Percentiles rank a stretch among this genome's conserved stretches.
Conservation (phyloP, 495 filamentous ascomycete genomes). For the Hypoxylon fuscum region DNA sequence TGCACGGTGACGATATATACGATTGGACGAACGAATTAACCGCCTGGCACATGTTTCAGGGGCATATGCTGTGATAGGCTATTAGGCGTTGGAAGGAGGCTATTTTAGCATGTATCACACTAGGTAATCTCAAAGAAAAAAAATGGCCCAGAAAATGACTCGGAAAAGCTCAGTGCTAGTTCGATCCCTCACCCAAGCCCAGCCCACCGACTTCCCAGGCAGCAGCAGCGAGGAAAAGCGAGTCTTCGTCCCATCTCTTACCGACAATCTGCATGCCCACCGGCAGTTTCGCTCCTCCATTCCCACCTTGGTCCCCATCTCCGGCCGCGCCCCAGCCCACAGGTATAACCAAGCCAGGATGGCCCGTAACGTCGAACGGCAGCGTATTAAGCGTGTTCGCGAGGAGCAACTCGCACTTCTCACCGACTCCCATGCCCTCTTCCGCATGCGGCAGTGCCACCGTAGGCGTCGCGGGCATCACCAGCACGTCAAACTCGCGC, state of each 20-base stretch:
- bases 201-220: constrained; percentile 52
- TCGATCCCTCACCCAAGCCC: constrained; percentile 29
- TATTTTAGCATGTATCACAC: no score
- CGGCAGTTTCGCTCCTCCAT: constrained; percentile 45
- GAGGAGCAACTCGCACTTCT: constrained; percentile 49
- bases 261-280: constrained; percentile 64
- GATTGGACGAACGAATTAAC: no score
- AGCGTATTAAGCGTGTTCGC: constrained; percentile 60
- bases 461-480: constrained; percentile 55
- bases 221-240: constrained; percentile 50
- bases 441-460: constrained; percentile 46
- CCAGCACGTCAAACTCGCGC: constrained; percentile 54
- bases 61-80: no score
- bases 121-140: no score
- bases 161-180: no score
- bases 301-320: constrained; percentile 45
- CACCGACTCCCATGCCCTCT: constrained; percentile 9
- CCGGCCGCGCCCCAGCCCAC: constrained; percentile 51
- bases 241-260: constrained; percentile 51
- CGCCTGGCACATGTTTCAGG: no score
- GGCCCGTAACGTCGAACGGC: constrained; percentile 64
- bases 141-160: no score
- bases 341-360: constrained; percentile 61
- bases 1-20: no score
- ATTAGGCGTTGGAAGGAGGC: no score